Base-by-base conservation (phyloP, 2,329 filamentous ascomycete species). In the Albifimbria verrucaria region DNA sequence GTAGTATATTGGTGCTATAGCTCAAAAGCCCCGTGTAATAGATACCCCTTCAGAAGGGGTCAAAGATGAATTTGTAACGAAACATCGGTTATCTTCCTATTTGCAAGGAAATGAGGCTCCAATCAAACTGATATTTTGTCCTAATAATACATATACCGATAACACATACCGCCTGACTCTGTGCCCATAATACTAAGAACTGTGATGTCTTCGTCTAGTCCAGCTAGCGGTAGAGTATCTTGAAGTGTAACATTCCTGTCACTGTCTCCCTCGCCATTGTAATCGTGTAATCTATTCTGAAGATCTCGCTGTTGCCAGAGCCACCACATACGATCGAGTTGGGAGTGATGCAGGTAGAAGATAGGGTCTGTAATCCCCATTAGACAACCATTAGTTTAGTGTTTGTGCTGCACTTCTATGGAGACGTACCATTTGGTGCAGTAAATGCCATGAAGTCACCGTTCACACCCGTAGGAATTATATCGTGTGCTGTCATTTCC, bases 321-420 rank as follows among this genome's bases (percentile, higher is more conserved):
- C 50, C 53, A 59, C 59, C 59, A 60, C 18, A 60, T 28, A 15
- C 57, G 54, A 28, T 62, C 59, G 7, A 62, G 52, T 44, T 60
- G 57, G 7, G 53, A 28, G 48, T 60, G 59, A 15, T 62, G 59
- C 4, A 60, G 51, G 43, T 57, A 62, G 50, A 62, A 62, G 7
- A 61, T 52, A 18, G 59, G 59, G 25, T 61, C 59, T 56, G 24
- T 21, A 22, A 12, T 44, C 9, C 7, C 12, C 3, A n/a, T 49
- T 47, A 50, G 48, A 20, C 21, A 3, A 17, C 18, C 32, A 12
- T 15, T 17, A 6, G 11, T 12, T 15, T 39, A n/a, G 18, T 7
- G 12, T 4, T 22, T 18, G 9, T 4, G 21, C 43, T 46, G n/a
- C 3, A 22, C 22, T 23, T 17, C 43, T 15, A 50, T 41, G 7